Percentiles rank a stretch among this genome's conserved stretches.
Evolutionary conservation across 148 eudicot genomes (phyloP).

Genomic region (Pharnaceum exiguum): DNA sequence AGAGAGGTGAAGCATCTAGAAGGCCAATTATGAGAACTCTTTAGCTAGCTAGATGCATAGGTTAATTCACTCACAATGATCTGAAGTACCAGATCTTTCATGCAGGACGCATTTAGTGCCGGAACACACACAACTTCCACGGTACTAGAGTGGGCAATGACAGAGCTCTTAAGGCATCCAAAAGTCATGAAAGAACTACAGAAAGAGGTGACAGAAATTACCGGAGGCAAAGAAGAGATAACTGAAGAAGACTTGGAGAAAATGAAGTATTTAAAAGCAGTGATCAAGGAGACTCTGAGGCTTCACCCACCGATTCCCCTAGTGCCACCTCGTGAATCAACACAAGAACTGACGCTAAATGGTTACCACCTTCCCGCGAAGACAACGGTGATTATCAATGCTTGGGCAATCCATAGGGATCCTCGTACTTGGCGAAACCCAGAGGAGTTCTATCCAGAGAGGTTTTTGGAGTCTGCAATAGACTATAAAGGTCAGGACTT

Average conservation of each 20-base stretch:
- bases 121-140: conserved; percentile 21
- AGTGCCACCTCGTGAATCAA: conserved; percentile 19
- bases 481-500: conserved; percentile 30
- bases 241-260: conserved; percentile 14
- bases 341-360: conserved; percentile 1
- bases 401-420: conserved; percentile 29
- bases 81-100: background rate
- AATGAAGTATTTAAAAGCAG: conserved; percentile 13
- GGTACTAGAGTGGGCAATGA: conserved; percentile 31
- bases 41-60: background rate
- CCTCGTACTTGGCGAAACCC: conserved; percentile 27
- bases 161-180: conserved; percentile 26
- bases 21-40: too few relatives aligned
- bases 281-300: conserved; percentile 26
- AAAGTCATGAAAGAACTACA: conserved; percentile 21
- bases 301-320: conserved; percentile 26
- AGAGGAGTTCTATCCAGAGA: conserved; percentile 32
- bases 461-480: conserved; percentile 17
- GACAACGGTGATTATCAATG: conserved; percentile 28
- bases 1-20: too few relatives aligned
- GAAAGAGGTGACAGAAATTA: conserved; percentile 7
- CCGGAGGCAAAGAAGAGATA: background rate
- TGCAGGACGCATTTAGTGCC: conserved; percentile 22
- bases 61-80: background rate
- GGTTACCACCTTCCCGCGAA: conserved; percentile 29